These are phyloP conservation scores for Escovopsis sp. DNA, from an alignment of 2,329 filamentous ascomycete species.

Conservation along the genomic window DNA sequence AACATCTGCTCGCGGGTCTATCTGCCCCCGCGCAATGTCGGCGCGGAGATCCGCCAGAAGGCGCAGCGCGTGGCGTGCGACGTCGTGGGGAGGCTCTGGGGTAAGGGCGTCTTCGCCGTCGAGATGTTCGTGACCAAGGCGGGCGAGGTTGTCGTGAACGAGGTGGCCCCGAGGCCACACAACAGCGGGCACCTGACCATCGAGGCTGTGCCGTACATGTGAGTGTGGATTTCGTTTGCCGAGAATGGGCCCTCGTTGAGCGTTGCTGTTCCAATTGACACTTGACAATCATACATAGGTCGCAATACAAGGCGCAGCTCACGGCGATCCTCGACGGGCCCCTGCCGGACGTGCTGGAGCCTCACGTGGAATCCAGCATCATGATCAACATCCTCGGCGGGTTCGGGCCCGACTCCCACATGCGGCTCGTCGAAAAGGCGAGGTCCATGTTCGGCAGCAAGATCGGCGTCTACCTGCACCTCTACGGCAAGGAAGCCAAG, in stretches of 20 bases:
- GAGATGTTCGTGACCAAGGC: constrained; percentile 84
- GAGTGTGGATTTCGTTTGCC: not conserved
- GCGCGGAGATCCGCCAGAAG: constrained; percentile 40
- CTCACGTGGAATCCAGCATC: constrained; percentile 46
- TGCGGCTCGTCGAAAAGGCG: constrained; percentile 31
- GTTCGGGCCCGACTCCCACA: constrained; percentile 47
- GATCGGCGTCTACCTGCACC: constrained; percentile 51
- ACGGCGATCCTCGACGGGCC: constrained; percentile 58
- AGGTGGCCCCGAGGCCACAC: constrained; percentile 69
- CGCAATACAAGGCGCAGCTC: constrained; percentile 85
- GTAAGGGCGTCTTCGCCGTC: constrained; percentile 87
- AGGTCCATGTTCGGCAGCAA: constrained; percentile 27
- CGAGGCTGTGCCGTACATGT: constrained; percentile 66
- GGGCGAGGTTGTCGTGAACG: constrained; percentile 24
- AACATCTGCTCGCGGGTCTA: constrained; percentile 91
- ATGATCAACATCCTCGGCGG: constrained; percentile 76
- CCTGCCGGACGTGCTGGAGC: constrained; percentile 42
- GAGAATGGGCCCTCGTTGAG: not conserved
- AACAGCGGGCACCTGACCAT: constrained; percentile 95
- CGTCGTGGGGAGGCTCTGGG: constrained; percentile 67
- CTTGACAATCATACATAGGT: constrained; percentile 20
- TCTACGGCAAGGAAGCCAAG: constrained; percentile 84
- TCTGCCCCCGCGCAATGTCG: constrained; percentile 62
- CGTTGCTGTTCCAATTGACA: not conserved
- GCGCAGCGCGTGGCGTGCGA: constrained; percentile 66